These are phyloP conservation scores for Gelatoporia subvermispora DNA, from an alignment of 768 basidiomycete species.

Conservation along the genomic window DNA sequence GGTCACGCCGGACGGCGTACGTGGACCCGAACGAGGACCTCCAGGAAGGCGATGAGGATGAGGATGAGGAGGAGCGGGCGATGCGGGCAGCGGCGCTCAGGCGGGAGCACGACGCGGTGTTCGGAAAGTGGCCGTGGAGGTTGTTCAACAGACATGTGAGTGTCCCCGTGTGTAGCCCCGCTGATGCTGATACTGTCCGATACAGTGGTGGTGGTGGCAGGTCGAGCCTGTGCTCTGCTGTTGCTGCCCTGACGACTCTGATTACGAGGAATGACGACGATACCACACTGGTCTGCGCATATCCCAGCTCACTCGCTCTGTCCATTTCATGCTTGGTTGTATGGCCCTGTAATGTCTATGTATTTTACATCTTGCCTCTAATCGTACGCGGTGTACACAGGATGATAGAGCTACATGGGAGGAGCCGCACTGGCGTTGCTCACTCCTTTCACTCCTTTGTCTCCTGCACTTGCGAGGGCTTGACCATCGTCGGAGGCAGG, in stretches of 20 bases:
- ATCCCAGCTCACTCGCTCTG: slow-evolving; percentile 1
- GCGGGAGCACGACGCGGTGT: slow-evolving; percentile 49
- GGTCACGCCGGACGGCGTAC: slow-evolving; percentile 18
- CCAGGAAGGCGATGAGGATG: slow-evolving; percentile 15
- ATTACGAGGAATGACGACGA: slow-evolving; percentile 38
- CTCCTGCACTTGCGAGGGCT: slow-evolving; percentile 34
- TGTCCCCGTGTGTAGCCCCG: slow-evolving; percentile 7
- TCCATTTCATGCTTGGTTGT: neutral
- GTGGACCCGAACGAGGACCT: slow-evolving; percentile 17
- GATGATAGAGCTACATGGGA: no score
- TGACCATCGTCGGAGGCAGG: slow-evolving; percentile 89
- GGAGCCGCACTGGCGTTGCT: no score
- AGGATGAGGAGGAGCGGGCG: slow-evolving; percentile 21
- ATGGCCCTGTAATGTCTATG: slow-evolving; percentile 1
- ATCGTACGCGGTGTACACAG: no score
- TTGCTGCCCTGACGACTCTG: slow-evolving; percentile 46
- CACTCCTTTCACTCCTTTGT: neutral
- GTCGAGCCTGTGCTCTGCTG: slow-evolving; percentile 62
- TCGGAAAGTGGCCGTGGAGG: slow-evolving; percentile 66
- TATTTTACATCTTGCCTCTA: no score
- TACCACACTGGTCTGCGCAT: neutral
- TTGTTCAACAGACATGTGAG: slow-evolving; percentile 67
- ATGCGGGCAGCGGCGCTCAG: slow-evolving; percentile 30
- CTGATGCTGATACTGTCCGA: neutral
- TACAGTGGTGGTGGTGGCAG: slow-evolving; percentile 90